Evolutionary conservation across 164 flowering plant genomes (phyloP), one percentile per base, ranked within the genome.

Genomic region (Amborella trichopoda): DNA sequence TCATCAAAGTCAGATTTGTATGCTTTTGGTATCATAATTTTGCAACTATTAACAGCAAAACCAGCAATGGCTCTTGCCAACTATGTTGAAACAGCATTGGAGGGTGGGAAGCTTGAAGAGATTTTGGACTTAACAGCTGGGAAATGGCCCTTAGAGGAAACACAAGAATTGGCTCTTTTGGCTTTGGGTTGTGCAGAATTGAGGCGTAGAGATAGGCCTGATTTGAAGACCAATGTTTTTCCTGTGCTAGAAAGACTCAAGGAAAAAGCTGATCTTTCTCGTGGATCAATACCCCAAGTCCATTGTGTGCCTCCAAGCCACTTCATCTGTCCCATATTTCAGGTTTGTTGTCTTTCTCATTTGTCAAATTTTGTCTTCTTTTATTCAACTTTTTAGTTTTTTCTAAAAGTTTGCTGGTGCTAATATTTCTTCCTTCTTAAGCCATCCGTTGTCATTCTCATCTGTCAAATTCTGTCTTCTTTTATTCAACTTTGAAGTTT

Each of bases 1-100:
- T 78, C 88, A 23, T 68, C 82, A 20, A 69, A 75, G 46, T 84
- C 95, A 1, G 99, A 91, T 65, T 74, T 84, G 24, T 91, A 83
- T 58, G 87, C 96, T 20, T 70, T 80, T 25, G 99, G 99, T 22
- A 74, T 91, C 59, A 73, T 91, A 37, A 54, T 91, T 51, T 51
- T 91, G 55, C 99, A 91, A 62, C 34, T 91, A 55, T 65, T 87
- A 48, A 91, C 93, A 3, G 85, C 78, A 54, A 76, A 71, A 58
- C 77, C 81, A 13, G 76, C 95, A 12, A 68, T 75, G 20, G 96
- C 72, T 12, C 59, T 91, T 3, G 48, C 90, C 4, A 70, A 78
- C 49, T 9, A 46, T n/a, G 78, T 84, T 33, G 95, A 87, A 59
- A 72, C 53, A 6, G 90, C 93, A 5, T 25, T 91, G 20, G 58